phyloP scores from a whole-genome alignment of 441 rosid species.

The Adansonia rubrostipa region DNA sequence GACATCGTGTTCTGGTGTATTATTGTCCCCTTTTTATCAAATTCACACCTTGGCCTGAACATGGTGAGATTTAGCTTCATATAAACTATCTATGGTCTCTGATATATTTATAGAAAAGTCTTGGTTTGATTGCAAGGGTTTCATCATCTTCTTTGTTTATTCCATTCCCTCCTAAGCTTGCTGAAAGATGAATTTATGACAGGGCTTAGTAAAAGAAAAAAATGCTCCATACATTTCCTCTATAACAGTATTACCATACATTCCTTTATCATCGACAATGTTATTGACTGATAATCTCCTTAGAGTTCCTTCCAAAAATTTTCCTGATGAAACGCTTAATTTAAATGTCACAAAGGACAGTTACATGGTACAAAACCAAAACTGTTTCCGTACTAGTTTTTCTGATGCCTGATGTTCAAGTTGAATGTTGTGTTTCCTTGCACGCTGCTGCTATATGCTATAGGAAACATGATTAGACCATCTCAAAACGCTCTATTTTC shows the following conservation, averaged over 20 bases:
- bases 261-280: background rate
- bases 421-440: background rate
- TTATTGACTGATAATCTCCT: background rate
- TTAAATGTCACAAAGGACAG: background rate
- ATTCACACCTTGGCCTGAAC: slow-evolving; percentile 62
- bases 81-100: background rate
- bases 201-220: background rate
- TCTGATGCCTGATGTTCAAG: background rate
- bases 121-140: background rate
- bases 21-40: slow-evolving; percentile 67
- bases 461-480: background rate
- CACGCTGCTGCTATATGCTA: background rate
- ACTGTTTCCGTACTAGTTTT: background rate
- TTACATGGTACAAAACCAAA: background rate
- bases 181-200: background rate
- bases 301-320: background rate
- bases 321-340: background rate
- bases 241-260: too few relatives aligned
- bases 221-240: background rate
- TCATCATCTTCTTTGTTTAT: background rate
- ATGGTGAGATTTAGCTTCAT: slow-evolving; percentile 45
- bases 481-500: background rate
- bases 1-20: slow-evolving; percentile 79
- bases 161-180: background rate
- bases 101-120: slow-evolving; percentile 11